Evolutionary conservation across 768 basidiomycete species (phyloP), one percentile per base, ranked within the genome.

Genomic region (Boletus edulis): DNA sequence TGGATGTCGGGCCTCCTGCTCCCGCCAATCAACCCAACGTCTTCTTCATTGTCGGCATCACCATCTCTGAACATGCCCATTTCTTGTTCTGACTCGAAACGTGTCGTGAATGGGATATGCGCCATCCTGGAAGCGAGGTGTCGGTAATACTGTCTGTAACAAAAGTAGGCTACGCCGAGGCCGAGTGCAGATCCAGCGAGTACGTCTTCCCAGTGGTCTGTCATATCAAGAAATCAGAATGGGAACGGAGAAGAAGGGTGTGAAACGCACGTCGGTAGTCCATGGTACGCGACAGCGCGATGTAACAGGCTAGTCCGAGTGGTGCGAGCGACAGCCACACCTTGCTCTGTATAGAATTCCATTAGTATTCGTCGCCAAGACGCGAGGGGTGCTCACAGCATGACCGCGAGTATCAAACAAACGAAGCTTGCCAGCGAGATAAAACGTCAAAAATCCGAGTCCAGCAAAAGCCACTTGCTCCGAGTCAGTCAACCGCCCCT

Each of bases 141-240:
- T 9, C 89, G 90, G 63, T 89, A 94, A 69, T 92, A 91, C 64
- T 90, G 90, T 22, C 89, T 81, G 72, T 95, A 95, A 9, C 81
- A 70, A 67, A 92, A 87, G 72, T 81, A 87, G 11, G 91, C 76
- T 50, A 91, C 75, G 37, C 78, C 64, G 10, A 89, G 76, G 12
- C 94, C 95, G 11, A 98, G 78, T 9, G 85, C 41, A 5, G 85
- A 82, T 3, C 96, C 94, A 1, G 86, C 79, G 6, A 93, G 65
- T 35, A 96, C 89, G 63, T 98, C 96, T 3, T 92, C 84, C 89
- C 91, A 94, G 66, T 96, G 94, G 68, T 96, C 89, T 91, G 54
- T 38, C 58, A 45, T 3, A 24, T 6, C 24, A 24, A 20, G 20
- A 37, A 46, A 45, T 42, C 13, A 53, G 43, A 20, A 49, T 2